Base-by-base conservation (phyloP, 2,329 filamentous ascomycete genomes). In the Monilinia fructicola region DNA sequence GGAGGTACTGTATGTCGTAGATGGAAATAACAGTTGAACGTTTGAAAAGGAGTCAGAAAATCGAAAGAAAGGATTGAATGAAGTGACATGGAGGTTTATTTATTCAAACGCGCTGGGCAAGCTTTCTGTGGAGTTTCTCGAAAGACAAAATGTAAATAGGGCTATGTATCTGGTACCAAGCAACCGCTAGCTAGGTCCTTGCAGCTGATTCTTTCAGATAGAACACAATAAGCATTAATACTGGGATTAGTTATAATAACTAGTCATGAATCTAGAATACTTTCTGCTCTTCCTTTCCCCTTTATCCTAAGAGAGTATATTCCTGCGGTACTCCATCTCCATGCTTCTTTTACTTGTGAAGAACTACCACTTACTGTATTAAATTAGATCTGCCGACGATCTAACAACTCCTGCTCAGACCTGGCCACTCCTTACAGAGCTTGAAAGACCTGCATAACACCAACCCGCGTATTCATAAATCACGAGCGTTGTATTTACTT, bases 101-200 rank as follows among this genome's bases (percentile, higher is more conserved):
- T 26, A 50, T 50, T 35, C 58, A 38, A 38, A 54, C 18, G 35
- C 21, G 1, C 31, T n/a, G 31, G 53, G 53, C 53, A 54, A n/a
- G 18, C 35, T 38, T 54, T 54, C 53, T 12, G 53, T 54, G 52
- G 26, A 48, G 42, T 35, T 35, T 12, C 28, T 59, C 23, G 44
- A 26, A 31, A 50, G 58, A 21, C 31, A 26, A 26, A 11, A 26
- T 60, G 21, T 23, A 26, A 38, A 60, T 60, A 60, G 28, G 44
- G 56, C 44, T 60, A 60, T 60, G 18, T 16, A 60, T 60, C n/a
- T 48, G 21, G 23, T 38, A 60, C 44, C 28, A 50, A 60, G 58
- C 28, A 60, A 23, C 9, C 12, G 44, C 56, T 60, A 60, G 21
- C 21, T 23, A 38, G 28, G 28, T 38, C 28, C 44, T 38, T 28